Evolutionary conservation across 78 protist species (phyloP), one percentile per base, ranked within the genome.

Genomic region (Tieghemostelium lacteum): DNA sequence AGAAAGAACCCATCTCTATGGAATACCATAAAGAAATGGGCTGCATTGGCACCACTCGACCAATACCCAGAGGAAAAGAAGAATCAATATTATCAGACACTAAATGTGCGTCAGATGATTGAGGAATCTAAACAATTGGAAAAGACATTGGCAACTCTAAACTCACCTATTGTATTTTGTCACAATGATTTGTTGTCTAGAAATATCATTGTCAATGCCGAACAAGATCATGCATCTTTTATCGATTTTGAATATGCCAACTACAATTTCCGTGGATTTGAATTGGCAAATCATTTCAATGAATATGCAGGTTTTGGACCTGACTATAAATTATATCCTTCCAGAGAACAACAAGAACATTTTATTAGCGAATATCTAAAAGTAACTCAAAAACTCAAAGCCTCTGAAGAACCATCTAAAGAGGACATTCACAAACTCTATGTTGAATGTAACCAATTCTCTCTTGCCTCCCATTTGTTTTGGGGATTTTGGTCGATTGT

Each of bases 401-500:
- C 22, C 70, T 34, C 29, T 75, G 73, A 28, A 12, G 75, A 85
- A 24, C 89, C 93, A 57, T 52, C 87, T 20, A 66, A 85, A 24
- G 85, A 92, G 2, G 85, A 80, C 31, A 33, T 92, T 0, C 75
- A 58, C 16, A 58, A 55, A 55, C 49, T 92, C 50, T 85, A 54
- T 28, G 33, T 75, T 6, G 95, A 92, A 70, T 24, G 78, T 4
- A 66, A 73, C 67, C 78, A 76, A 86, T 92, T 54, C 42, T 67
- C 89, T 26, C 73, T 93, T 2, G 89, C 80, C 22, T 65, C 85
- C n/a, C 77, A 86, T 58, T 37, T 93, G 39, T 85, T 75, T 67
- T 93, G 95, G 95, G 95, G 88, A 7, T 73, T 85, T 37, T 93
- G 95, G 95, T 65, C 92, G 7, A 71, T 93, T 33, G 80, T 93